Base-by-base conservation (phyloP, 106 monocot genomes). In the Apostasia ramifera region DNA sequence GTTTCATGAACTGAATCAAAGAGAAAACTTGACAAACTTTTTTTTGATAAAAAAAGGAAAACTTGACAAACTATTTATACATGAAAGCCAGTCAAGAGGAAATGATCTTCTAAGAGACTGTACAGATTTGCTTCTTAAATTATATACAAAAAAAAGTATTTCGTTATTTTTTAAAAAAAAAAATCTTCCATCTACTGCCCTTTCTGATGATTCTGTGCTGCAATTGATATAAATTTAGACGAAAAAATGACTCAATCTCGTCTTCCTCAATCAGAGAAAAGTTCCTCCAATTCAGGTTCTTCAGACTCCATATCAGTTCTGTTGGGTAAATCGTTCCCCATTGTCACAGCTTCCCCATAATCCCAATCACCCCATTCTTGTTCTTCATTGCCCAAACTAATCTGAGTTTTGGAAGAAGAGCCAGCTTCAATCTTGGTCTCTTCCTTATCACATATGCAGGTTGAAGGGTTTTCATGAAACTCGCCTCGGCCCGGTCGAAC, bases 401-500 rank as follows among this genome's bases (percentile, higher is more conserved):
- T 6, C 44, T 63, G 62, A n/a, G 45, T 4, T 13, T 44, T 10
- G 5, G 62, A 1, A 44, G 62, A 63, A 5, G 13, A 44, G n/a
- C 43, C 9, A 45, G 1, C 62, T 63, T 63, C 45, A 46, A 42
- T 14, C 62, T 13, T 63, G 8, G 10, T 26, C 26, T 26, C 26
- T 26, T 26, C 26, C 26, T 26, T 26, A 26, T 81, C 80, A 53
- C 87, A 87, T 77, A 87, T 78, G 55, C 90, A 90, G 1, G 81
- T 47, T 2, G 76, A 69, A 44, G 94, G 94, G 58, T 90, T 87
- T 57, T 90, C 94, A 77, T 94, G 94, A 68, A 94, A 94, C 70
- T 90, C 94, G n/a, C 90, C 90, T 74, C 90, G 78, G 38, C 94
- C 94, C 6, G 85, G 85, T 63, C 79, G 81, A 1, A 94, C 73